phyloP scores from a whole-genome alignment of 805 yeast genomes.

The Suhomyces vadensis region DNA sequence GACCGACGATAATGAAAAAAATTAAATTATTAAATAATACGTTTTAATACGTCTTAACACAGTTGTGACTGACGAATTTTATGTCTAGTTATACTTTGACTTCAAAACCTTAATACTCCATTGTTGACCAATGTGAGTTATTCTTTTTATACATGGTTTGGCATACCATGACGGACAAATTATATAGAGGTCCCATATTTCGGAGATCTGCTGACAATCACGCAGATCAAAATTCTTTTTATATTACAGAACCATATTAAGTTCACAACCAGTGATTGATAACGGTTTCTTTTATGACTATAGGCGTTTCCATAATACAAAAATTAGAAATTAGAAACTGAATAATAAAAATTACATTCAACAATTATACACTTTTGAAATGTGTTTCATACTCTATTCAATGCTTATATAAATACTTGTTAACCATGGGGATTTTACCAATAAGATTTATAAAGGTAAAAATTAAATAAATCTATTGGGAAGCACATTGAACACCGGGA shows the following conservation, averaged over 20 bases:
- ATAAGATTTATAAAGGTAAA: too few relatives aligned
- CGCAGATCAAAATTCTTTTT: too few relatives aligned
- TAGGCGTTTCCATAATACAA: too few relatives aligned
- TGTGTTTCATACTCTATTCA: background rate
- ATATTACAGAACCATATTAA: too few relatives aligned
- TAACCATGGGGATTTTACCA: background rate
- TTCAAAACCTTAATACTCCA: background rate
- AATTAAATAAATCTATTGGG: conserved; percentile 55
- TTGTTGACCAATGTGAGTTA: background rate
- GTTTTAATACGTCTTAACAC: too few relatives aligned
- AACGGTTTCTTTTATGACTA: too few relatives aligned
- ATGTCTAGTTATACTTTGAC: background rate
- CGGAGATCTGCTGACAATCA: background rate
- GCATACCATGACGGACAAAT: background rate
- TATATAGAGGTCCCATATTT: conserved; percentile 1
- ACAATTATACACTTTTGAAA: background rate
- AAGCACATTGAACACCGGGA: conserved; percentile 89
- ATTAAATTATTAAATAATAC: too few relatives aligned
- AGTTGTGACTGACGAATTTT: background rate
- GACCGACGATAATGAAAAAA: background rate
- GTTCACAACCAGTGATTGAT: too few relatives aligned
- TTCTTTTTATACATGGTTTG: too few relatives aligned
- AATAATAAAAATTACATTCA: background rate
- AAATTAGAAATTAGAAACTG: too few relatives aligned
- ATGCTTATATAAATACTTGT: conserved; percentile 2